These are phyloP conservation scores for Colletotrichum sp. DNA, from an alignment of 2,329 filamentous ascomycete genomes.

Conservation along the genomic window DNA sequence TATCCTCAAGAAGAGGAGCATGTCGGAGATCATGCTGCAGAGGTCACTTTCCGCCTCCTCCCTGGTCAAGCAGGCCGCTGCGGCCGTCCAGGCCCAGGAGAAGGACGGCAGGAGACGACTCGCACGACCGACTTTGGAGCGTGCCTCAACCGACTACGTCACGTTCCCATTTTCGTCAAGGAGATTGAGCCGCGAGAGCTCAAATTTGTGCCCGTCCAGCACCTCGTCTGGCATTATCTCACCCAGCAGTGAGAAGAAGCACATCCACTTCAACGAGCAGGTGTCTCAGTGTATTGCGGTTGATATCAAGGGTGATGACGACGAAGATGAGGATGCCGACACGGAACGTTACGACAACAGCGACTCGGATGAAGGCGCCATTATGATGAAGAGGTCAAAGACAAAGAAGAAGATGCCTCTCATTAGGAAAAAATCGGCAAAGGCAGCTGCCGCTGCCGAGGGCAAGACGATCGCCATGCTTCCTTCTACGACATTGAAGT, in stretches of 20 bases:
- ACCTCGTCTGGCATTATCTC: constrained; percentile 73
- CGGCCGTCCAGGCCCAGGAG: constrained; percentile 83
- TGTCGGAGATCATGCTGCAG: constrained; percentile 94
- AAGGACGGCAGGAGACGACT: constrained; percentile 54
- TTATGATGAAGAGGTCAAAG: constrained; percentile 79
- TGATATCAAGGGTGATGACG: constrained; percentile 81
- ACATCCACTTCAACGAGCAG: constrained; percentile 96
- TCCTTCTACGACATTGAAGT: constrained; percentile 87
- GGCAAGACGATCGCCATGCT: constrained; percentile 89
- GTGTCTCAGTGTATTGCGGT: constrained; percentile 96
- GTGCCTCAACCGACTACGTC: constrained; percentile 72
- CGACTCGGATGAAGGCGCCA: constrained; percentile 76
- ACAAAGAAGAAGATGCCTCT: constrained; percentile 63
- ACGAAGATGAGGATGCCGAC: constrained; percentile 66
- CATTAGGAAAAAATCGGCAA: constrained; percentile 46
- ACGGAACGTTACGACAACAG: constrained; percentile 52
- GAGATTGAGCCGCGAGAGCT: constrained; percentile 65
- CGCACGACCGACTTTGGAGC: constrained; percentile 61
- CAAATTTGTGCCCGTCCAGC: constrained; percentile 68
- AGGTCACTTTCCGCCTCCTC: constrained; percentile 87
- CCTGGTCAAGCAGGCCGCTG: constrained; percentile 86
- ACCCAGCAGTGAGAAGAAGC: constrained; percentile 72
- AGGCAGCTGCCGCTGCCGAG: constrained; percentile 57
- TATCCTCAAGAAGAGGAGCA: constrained; percentile 94
- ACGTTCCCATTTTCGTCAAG: constrained; percentile 68